Evolutionary conservation across 2,329 filamentous ascomycete genomes (phyloP).

Genomic region (Teratosphaeriaceae sp.): DNA sequence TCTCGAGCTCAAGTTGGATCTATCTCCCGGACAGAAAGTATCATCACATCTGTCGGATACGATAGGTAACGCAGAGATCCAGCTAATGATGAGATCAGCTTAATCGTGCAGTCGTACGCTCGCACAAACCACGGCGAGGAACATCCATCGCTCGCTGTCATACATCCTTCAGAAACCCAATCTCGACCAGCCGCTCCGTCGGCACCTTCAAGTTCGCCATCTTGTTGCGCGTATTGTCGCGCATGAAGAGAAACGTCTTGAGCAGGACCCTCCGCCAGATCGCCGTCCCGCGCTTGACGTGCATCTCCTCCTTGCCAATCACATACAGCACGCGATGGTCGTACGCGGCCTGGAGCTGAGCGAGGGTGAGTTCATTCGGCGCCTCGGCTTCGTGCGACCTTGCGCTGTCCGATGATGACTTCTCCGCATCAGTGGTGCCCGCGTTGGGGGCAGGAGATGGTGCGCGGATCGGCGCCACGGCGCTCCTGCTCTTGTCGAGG

Average conservation of each 20-base stretch:
- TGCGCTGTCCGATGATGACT: not conserved
- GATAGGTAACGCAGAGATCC: too few species aligned
- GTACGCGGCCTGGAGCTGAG: conserved; percentile 36
- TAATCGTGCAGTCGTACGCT: too few species aligned
- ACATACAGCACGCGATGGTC: conserved; percentile 46
- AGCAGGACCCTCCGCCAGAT: conserved; percentile 44
- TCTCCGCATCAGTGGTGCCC: not conserved
- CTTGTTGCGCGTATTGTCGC: conserved; percentile 61
- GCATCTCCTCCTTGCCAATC: conserved; percentile 57
- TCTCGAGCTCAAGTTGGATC: too few species aligned
- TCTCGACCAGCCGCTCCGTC: conserved; percentile 57
- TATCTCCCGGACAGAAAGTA: too few species aligned
- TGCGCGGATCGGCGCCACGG: not conserved
- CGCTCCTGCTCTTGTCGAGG: conserved; percentile 3
- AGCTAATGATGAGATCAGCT: too few species aligned
- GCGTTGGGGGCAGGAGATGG: not conserved
- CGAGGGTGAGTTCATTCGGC: conserved; percentile 11
- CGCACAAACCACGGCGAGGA: too few species aligned
- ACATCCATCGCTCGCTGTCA: too few species aligned
- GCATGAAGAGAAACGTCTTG: conserved; percentile 54
- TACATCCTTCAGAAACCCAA: conserved; percentile 60
- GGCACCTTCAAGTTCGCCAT: conserved; percentile 56
- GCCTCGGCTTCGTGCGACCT: not conserved
- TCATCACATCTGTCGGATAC: too few species aligned
- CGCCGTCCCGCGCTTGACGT: conserved; percentile 37